These are phyloP conservation scores for Pseudozyma flocculosa DNA, from an alignment of 1,284 basidiomycete genomes.

Conservation along the genomic window DNA sequence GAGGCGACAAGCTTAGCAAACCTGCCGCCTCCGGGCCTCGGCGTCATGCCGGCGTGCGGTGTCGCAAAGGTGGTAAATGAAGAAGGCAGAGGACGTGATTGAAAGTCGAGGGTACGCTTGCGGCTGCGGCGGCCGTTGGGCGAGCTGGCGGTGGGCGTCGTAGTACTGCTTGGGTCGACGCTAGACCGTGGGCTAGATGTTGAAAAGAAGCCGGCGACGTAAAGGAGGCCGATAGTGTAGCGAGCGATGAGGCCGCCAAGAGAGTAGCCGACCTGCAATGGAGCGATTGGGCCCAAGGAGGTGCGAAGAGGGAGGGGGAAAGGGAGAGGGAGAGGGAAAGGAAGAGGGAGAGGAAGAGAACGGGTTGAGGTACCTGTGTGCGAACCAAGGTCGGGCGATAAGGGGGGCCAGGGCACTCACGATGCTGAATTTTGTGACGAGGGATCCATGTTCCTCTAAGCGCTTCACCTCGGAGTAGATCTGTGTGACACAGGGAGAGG, in stretches of 20 bases:
- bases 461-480: slow-evolving; percentile 39
- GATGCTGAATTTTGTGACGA: slow-evolving; percentile 23
- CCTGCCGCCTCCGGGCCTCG: slow-evolving; percentile 61
- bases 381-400: too few species aligned
- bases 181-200: neutral
- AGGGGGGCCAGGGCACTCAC: too few species aligned
- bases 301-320: too few species aligned
- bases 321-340: too few species aligned
- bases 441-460: slow-evolving; percentile 12
- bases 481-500: too few species aligned
- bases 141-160: neutral
- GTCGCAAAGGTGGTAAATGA: slow-evolving; percentile 77
- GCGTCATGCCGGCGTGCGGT: slow-evolving; percentile 69
- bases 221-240: slow-evolving; percentile 73
- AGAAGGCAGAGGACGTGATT: slow-evolving; percentile 11
- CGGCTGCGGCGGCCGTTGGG: neutral
- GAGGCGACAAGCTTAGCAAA: slow-evolving; percentile 66
- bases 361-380: slow-evolving; percentile 61
- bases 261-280: slow-evolving; percentile 66
- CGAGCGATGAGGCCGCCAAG: slow-evolving; percentile 77
- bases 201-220: slow-evolving; percentile 60
- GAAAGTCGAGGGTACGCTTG: slow-evolving; percentile 6
- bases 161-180: neutral
- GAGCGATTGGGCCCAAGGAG: too few species aligned
- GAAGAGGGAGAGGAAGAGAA: neutral